Base-by-base conservation (phyloP, 2,329 filamentous ascomycete species). In the Alternaria metachromatica region DNA sequence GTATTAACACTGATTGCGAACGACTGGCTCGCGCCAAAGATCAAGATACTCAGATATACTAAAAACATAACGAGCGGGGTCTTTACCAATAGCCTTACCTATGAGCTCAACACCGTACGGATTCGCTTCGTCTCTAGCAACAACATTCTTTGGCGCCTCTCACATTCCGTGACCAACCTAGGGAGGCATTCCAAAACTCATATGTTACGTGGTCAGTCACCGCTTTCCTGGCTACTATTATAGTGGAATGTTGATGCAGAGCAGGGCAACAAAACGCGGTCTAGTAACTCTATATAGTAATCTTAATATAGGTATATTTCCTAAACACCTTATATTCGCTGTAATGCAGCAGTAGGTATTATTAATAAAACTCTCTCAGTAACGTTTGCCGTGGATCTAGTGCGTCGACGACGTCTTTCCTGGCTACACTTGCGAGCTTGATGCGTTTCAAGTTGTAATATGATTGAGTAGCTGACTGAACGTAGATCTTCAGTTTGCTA, bases 401-500 rank as follows among this genome's bases (percentile, higher is more conserved):
- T n/a, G n/a, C n/a, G n/a, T n/a, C n/a, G n/a, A n/a, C n/a, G n/a
- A n/a, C n/a, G n/a, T n/a, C n/a, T n/a, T n/a, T n/a, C n/a, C n/a
- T 30, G 15, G 25, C 7, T 18, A 49, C n/a, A 30, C 5, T 11
- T n/a, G 2, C 1, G 23, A 18, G 25, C n/a, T 18, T 26, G 1
- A 20, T 10, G 25, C 4, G 20, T 18, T 23, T 2, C 15, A 49
- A 13, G 2, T 25, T 8, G 0, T 15, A n/a, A n/a, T 12, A 20
- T 0, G 3, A 49, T 12, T 6, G 2, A 15, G 4, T 2, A 9
- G 6, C 18, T 30, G 25, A 20, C n/a, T n/a, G 7, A 3, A 11
- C 1, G 10, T 5, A 11, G 2, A n/a, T 28, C 2, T 8, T 6
- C 11, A 4, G 6, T 5, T 12, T 3, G 0, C 25, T 8, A 7